Evolutionary conservation across 805 yeast species (phyloP).

Genomic region (Yueomyces sp.): DNA sequence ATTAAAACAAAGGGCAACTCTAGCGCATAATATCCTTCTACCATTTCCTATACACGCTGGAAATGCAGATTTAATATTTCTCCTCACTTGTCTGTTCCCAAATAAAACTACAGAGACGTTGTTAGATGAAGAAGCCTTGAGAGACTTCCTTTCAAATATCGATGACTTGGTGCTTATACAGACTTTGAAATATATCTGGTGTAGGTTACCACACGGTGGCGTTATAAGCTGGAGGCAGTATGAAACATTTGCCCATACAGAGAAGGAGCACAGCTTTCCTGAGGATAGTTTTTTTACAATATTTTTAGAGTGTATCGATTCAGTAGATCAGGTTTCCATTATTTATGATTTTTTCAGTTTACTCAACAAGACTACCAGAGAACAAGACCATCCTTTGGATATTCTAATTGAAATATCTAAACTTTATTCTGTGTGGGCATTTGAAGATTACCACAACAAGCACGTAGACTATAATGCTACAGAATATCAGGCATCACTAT

Average conservation of each 20-base stretch:
- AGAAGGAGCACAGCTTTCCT: conserved; percentile 52
- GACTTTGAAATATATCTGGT: conserved; percentile 75
- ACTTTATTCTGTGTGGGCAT: conserved; percentile 84
- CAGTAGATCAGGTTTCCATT: conserved; percentile 79
- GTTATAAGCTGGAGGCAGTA: conserved; percentile 80
- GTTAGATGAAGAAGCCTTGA: not conserved
- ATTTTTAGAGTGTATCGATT: conserved; percentile 69
- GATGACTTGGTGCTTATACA: conserved; percentile 63
- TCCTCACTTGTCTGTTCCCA: conserved; percentile 46
- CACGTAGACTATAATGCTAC: conserved; percentile 1
- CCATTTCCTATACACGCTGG: conserved; percentile 64
- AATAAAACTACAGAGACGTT: conserved; percentile 24
- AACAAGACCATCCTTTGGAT: conserved; percentile 42
- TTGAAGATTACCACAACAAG: conserved; percentile 28
- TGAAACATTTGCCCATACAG: conserved; percentile 49
- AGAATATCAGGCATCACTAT: too few relatives aligned
- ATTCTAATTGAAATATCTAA: conserved; percentile 70
- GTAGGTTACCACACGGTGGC: conserved; percentile 65
- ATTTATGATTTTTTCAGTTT: conserved; percentile 79
- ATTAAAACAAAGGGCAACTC: conserved; percentile 52
- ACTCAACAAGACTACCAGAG: conserved; percentile 54
- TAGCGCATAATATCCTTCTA: conserved; percentile 57
- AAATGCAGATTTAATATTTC: conserved; percentile 42
- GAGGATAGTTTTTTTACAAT: conserved; percentile 59
- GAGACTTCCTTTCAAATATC: conserved; percentile 23